These are phyloP conservation scores for Sapria himalayana DNA, from an alignment of 345 rosid genomes.

Conservation along the genomic window DNA sequence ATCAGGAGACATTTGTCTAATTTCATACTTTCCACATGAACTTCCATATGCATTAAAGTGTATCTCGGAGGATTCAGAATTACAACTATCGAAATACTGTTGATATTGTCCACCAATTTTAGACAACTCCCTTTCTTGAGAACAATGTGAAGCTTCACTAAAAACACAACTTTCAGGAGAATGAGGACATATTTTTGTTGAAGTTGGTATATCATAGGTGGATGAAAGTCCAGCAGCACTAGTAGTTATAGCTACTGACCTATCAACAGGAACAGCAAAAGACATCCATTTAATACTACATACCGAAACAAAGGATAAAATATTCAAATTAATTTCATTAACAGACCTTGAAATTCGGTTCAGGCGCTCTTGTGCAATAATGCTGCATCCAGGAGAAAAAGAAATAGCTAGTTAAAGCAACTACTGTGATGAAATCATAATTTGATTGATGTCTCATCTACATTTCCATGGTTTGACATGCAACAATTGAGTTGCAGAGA, in stretches of 20 bases:
- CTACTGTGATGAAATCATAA: neutral
- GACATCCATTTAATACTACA: slow-evolving; percentile 46
- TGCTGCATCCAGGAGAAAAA: slow-evolving; percentile 42
- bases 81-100: slow-evolving; percentile 33
- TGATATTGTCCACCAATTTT: slow-evolving; percentile 29
- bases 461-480: slow-evolving; percentile 7
- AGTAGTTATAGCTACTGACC: slow-evolving; percentile 51
- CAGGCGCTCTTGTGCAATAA: slow-evolving; percentile 92
- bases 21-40: slow-evolving; percentile 26
- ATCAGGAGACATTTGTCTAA: slow-evolving; percentile 50
- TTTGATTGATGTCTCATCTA: slow-evolving; percentile 4
- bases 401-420: slow-evolving; percentile 7
- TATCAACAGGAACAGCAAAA: slow-evolving; percentile 61
- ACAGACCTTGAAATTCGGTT: slow-evolving; percentile 72
- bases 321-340: slow-evolving; percentile 26
- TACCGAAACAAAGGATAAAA: slow-evolving; percentile 17
- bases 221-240: slow-evolving; percentile 57
- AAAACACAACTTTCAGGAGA: slow-evolving; percentile 42
- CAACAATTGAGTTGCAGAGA: no score
- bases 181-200: slow-evolving; percentile 23
- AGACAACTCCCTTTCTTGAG: slow-evolving; percentile 39
- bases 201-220: slow-evolving; percentile 38
- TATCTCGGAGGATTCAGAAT: slow-evolving; percentile 46
- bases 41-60: slow-evolving; percentile 35
- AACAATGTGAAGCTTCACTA: slow-evolving; percentile 50